Evolutionary conservation across 1,284 basidiomycete genomes (phyloP).

Genomic region (Ceratobasidium sp.): DNA sequence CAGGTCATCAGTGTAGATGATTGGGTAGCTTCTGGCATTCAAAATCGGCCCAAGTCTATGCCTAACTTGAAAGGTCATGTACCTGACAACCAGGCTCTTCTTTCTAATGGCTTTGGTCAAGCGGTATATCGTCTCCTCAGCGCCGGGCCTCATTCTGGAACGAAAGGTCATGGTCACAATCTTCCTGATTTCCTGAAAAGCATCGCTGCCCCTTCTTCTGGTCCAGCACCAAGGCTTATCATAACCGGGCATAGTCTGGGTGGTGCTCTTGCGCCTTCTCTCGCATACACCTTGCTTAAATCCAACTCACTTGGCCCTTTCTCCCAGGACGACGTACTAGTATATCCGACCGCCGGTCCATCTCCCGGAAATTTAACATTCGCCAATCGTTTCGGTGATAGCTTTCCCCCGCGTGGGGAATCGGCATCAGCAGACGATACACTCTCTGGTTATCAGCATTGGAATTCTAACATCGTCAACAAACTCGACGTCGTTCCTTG

Average conservation of each 20-base stretch:
- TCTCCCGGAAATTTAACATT: constrained; percentile 30
- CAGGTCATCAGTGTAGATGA: not conserved
- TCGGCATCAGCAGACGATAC: too few relatives aligned
- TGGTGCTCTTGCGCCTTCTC: constrained; percentile 31
- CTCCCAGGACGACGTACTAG: not conserved
- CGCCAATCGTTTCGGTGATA: not conserved
- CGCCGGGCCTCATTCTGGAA: not conserved
- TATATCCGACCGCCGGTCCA: constrained; percentile 26
- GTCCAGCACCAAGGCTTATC: constrained; percentile 10
- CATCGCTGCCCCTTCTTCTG: not conserved
- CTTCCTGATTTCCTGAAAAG: constrained; percentile 11
- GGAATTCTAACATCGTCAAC: constrained; percentile 38
- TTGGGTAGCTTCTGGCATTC: constrained; percentile 13
- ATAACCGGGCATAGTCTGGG: constrained; percentile 37
- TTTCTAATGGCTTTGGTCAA: not conserved
- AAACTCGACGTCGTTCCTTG: constrained; percentile 21
- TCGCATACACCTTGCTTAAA: constrained; percentile 6
- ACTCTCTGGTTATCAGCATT: constrained; percentile 7
- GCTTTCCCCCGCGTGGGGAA: constrained; percentile 16
- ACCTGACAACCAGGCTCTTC: not conserved
- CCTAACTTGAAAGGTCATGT: not conserved
- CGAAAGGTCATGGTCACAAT: not conserved
- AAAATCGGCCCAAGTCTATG: not conserved
- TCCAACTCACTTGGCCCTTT: not conserved
- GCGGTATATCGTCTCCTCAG: not conserved